Conservation (phyloP, 768 basidiomycete species). For the Tricholoma terreum region DNA sequence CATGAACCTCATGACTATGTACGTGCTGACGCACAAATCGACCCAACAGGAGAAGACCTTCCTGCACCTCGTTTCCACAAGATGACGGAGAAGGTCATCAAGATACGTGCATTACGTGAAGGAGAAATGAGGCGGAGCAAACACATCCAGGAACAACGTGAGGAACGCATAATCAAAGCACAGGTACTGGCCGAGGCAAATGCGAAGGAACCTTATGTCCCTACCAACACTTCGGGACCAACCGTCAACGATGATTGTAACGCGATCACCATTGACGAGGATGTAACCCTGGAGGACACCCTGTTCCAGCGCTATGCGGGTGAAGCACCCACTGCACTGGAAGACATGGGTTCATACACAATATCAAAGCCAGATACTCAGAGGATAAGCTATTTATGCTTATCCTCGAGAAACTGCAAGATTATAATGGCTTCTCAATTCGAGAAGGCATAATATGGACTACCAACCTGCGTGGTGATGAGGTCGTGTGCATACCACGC, state of each 20-base stretch:
- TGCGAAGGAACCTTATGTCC: slow-evolving; percentile 5
- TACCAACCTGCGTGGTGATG: background rate
- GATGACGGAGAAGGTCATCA: slow-evolving; percentile 2
- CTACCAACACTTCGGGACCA: no score
- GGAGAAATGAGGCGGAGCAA: slow-evolving; percentile 1
- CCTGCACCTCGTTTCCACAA: slow-evolving; percentile 11
- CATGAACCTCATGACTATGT: slow-evolving; percentile 21
- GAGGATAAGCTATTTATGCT: background rate
- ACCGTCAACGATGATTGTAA: no score
- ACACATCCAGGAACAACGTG: slow-evolving; percentile 5
- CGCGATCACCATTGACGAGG: no score
- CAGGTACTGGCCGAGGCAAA: no score
- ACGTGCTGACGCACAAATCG: slow-evolving; percentile 14
- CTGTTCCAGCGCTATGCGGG: no score
- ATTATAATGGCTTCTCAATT: background rate
- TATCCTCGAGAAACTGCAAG: background rate
- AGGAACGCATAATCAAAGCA: no score
- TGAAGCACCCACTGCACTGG: no score
- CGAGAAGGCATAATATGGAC: background rate
- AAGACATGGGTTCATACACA: background rate
- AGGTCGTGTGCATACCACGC: slow-evolving; percentile 20
- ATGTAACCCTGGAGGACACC: no score
- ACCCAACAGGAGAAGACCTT: slow-evolving; percentile 19
- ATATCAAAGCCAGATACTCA: background rate
- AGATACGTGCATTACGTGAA: slow-evolving; percentile 10